Evolutionary conservation across 1,284 basidiomycete species (phyloP).

Genomic region (Tilletia setariae): DNA sequence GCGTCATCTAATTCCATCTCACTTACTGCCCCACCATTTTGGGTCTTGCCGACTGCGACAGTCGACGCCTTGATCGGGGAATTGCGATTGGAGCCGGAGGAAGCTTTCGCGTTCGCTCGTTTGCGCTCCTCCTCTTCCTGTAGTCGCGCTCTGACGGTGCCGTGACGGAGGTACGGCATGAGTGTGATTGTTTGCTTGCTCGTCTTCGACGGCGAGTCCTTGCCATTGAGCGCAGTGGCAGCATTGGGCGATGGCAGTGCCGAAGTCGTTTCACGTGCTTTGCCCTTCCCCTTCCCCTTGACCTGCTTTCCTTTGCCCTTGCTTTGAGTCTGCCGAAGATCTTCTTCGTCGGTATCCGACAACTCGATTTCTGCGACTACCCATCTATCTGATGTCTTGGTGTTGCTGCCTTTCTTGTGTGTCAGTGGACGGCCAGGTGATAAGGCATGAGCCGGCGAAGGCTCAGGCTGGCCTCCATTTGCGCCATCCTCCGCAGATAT

Average conservation of each 20-base stretch:
- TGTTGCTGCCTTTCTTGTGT: neutral
- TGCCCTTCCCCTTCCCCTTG: too few species aligned
- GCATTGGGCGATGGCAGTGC: too few species aligned
- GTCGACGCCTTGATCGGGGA: too few species aligned
- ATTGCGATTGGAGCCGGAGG: too few species aligned
- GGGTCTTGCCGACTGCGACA: neutral
- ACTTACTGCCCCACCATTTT: neutral
- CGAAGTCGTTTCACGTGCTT: too few species aligned
- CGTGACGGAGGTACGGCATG: constrained; percentile 3
- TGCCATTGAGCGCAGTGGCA: too few species aligned
- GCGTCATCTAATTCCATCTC: neutral
- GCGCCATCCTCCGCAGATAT: neutral
- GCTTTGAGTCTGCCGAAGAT: neutral
- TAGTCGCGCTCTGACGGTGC: neutral
- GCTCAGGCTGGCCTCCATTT: neutral
- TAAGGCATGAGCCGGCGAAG: too few species aligned
- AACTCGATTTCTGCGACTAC: constrained; percentile 1
- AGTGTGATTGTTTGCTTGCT: constrained; percentile 7
- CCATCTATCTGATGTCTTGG: neutral
- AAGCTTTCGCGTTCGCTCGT: neutral
- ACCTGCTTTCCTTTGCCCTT: constrained; percentile 2
- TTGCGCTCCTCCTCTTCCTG: constrained; percentile 2
- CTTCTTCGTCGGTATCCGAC: constrained; percentile 4
- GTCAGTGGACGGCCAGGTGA: neutral
- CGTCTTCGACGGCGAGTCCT: neutral